These are phyloP conservation scores for Pseudogymnoascus sp. DNA, from an alignment of 2,329 filamentous ascomycete genomes.

Conservation along the genomic window DNA sequence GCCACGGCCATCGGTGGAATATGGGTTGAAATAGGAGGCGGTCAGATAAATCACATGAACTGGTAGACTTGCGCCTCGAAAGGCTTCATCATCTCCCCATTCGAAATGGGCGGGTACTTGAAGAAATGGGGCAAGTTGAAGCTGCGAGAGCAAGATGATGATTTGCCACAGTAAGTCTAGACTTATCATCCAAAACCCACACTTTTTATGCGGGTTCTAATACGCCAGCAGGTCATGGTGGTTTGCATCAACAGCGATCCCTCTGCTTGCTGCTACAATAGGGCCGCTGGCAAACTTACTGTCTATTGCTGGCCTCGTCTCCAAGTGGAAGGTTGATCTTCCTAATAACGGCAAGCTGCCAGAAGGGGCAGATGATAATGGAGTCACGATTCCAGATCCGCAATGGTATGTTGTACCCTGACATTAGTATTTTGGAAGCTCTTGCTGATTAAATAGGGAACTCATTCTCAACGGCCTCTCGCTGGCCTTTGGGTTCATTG, in stretches of 20 bases:
- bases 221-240: conserved; percentile 29
- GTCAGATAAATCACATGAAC: conserved; percentile 4
- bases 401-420: conserved; percentile 40
- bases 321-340: conserved; percentile 49
- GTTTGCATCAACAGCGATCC: conserved; percentile 37
- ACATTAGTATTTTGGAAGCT: neutral
- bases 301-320: conserved; percentile 59
- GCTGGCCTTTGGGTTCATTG: conserved; percentile 54
- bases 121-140: conserved; percentile 21
- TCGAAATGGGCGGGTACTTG: neutral
- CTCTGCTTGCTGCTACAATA: conserved; percentile 58
- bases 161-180: conserved; percentile 26
- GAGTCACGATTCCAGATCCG: conserved; percentile 50
- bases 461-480: conserved; percentile 57
- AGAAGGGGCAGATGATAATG: conserved; percentile 39
- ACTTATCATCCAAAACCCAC: neutral
- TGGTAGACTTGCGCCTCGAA: neutral
- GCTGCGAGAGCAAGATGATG: conserved; percentile 27
- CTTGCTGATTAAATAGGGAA: conserved; percentile 33
- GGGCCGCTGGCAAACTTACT: conserved; percentile 63
- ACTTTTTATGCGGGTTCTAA: neutral
- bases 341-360: conserved; percentile 38
- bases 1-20: neutral
- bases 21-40: neutral
- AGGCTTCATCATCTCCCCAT: neutral